A percentile compares a stretch with the other conserved stretches of the same genome.
Conservation (phyloP, 2,329 filamentous ascomycete species). For the Fusarium torulosum region DNA sequence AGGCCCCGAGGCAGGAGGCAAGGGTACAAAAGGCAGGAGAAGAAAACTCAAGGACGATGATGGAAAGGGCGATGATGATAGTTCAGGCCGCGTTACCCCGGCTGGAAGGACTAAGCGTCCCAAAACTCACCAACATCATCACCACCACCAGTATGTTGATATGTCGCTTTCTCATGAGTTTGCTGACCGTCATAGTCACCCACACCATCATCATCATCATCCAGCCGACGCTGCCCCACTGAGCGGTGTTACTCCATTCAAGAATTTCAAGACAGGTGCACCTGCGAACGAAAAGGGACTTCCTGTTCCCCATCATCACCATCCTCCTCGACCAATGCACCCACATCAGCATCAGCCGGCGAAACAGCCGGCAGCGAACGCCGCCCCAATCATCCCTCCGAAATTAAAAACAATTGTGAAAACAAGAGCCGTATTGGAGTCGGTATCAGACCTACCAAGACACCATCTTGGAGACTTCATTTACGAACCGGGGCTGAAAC, state of each 20-base stretch:
- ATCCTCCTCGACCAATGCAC: slow-evolving; percentile 54
- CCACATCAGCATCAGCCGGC: slow-evolving; percentile 40
- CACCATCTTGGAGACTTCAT: slow-evolving; percentile 87
- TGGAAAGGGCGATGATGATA: slow-evolving; percentile 73
- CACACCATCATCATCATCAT: slow-evolving; percentile 71
- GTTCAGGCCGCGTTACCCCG: slow-evolving; percentile 71
- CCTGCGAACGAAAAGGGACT: slow-evolving; percentile 59
- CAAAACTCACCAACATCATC: slow-evolving; percentile 76
- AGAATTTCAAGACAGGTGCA: slow-evolving; percentile 62
- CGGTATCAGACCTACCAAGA: slow-evolving; percentile 76
- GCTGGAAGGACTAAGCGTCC: slow-evolving; percentile 71
- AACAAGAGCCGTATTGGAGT: slow-evolving; percentile 78
- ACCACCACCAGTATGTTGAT: slow-evolving; percentile 73
- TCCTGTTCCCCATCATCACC: slow-evolving; percentile 62
- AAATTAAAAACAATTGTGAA: slow-evolving; percentile 76
- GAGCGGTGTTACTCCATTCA: slow-evolving; percentile 60
- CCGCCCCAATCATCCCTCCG: slow-evolving; percentile 58
- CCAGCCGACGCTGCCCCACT: slow-evolving; percentile 61
- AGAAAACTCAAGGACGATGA: slow-evolving; percentile 85
- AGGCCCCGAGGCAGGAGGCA: slow-evolving; percentile 57
- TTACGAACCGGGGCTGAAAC: slow-evolving; percentile 77
- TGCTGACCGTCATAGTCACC: slow-evolving; percentile 54
- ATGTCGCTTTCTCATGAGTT: slow-evolving; percentile 4
- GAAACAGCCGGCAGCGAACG: slow-evolving; percentile 44
- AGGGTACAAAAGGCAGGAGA: slow-evolving; percentile 66